Evolutionary conservation across 2,329 filamentous ascomycete species (phyloP).

Genomic region (Monosporascus sp.): DNA sequence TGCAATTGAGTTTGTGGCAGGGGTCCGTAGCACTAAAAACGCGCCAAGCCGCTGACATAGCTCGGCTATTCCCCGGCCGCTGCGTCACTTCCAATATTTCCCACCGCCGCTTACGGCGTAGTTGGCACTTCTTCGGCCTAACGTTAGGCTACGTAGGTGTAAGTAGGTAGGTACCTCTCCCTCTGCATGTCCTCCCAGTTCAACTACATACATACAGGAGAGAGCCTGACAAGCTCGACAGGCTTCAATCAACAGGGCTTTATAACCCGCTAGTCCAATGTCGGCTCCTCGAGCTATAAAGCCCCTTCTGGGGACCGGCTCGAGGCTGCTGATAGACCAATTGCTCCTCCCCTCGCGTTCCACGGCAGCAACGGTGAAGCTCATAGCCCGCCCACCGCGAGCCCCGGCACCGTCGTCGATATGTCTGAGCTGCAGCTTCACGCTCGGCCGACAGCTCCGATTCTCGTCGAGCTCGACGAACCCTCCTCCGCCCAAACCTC

Average conservation of each 20-base stretch:
- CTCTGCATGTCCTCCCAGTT: too few relatives aligned
- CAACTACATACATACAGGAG: too few relatives aligned
- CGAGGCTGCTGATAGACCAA: conserved; percentile 21
- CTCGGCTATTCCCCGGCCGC: neutral
- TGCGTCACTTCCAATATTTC: too few relatives aligned
- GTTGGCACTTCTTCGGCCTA: too few relatives aligned
- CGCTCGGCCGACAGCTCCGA: conserved; percentile 14
- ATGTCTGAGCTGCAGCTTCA: conserved; percentile 23
- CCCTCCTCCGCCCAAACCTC: conserved; percentile 8
- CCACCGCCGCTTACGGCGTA: too few relatives aligned
- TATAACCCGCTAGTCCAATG: conserved; percentile 10
- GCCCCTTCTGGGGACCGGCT: conserved; percentile 20
- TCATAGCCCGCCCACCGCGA: conserved; percentile 10
- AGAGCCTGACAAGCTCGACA: too few relatives aligned
- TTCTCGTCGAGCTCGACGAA: conserved; percentile 24
- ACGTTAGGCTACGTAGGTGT: too few relatives aligned
- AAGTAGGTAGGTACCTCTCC: too few relatives aligned
- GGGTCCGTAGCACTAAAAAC: neutral
- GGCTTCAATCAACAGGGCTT: too few relatives aligned
- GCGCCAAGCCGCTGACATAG: neutral
- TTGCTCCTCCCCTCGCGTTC: conserved; percentile 16
- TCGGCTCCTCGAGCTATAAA: conserved; percentile 20
- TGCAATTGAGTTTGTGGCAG: neutral
- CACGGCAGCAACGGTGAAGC: conserved; percentile 11
- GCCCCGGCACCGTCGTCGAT: conserved; percentile 9